Conservation (phyloP, 257 asterid genomes). For the Gynochthodes officinalis region DNA sequence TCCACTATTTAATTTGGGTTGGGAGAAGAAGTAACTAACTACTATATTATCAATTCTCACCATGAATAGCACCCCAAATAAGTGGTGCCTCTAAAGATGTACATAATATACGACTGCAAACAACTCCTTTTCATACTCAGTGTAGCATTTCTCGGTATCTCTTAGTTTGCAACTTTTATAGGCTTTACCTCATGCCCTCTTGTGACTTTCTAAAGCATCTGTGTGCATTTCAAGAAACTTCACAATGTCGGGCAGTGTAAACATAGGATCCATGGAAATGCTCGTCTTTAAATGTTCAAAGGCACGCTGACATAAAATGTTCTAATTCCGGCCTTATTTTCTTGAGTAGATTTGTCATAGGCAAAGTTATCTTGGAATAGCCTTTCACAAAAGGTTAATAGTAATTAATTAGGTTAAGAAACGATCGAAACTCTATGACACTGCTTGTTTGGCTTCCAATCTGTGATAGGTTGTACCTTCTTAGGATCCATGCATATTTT, state of each 20-base stretch:
- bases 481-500: not conserved
- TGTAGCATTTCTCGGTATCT: not conserved
- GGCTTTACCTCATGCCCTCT: too few species aligned
- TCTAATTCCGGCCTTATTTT: not conserved
- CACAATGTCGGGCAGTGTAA: not conserved
- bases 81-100: not conserved
- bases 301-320: not conserved
- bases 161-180: not conserved
- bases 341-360: not conserved
- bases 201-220: not conserved
- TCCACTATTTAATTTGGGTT: not conserved
- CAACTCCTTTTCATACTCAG: not conserved
- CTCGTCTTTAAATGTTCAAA: not conserved
- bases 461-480: too few species aligned
- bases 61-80: not conserved
- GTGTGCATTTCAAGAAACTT: not conserved
- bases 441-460: too few species aligned
- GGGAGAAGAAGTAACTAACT: not conserved
- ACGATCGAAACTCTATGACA: not conserved
- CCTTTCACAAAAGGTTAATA: not conserved
- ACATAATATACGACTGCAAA: not conserved
- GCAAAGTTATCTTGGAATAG: not conserved
- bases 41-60: not conserved
- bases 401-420: not conserved
- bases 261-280: not conserved